Evolutionary conservation across 2,329 filamentous ascomycete species (phyloP), one percentile per base, ranked within the genome.

Genomic region (Hirsutella rhossiliensis): DNA sequence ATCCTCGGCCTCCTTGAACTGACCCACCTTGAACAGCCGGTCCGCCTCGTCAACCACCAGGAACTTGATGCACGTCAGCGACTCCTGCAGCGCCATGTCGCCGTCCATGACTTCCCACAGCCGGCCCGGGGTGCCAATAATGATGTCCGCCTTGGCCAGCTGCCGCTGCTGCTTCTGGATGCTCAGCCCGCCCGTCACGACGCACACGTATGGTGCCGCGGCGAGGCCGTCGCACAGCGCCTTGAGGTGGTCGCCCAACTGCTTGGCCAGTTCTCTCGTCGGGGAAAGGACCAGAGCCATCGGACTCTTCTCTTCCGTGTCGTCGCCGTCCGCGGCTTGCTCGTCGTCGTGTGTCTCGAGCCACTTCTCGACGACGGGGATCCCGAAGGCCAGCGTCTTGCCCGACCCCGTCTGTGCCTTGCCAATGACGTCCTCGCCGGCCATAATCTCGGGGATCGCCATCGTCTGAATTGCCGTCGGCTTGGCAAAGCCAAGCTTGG

Each of bases 321-420:
- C 40, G 13, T 45, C 45, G 8, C 42, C 40, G n/a, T 43, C 45
- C 4, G 42, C 53, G 45, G 51, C 45, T 41, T 57, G 48, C 43
- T 66, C 62, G 17, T 61, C 56, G 19, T 62, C 61, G 23, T 60
- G 62, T 45, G 58, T 57, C 47, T 76, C 73, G 32, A 98, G 65
- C 71, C 83, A 96, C 44, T 76, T 73, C 62, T 98, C 89, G 11
- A 97, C 70, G 45, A 98, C 92, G 0, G 92, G 92, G 49, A 98
- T 88, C 1, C 84, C 87, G 62, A 95, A 98, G 0, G 92, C 90
- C 38, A 98, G 69, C 0, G 92, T 98, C 66, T 98, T 98, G 54
- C 92, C 92, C 13, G 92, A 97, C 51, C 92, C 92, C 0, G 92
- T 98, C 11, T 90, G 84, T 2, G 92, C 92, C 66, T 98, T 98